phyloP scores from a whole-genome alignment of 495 filamentous ascomycete species.

The Penicillium nucicola region DNA sequence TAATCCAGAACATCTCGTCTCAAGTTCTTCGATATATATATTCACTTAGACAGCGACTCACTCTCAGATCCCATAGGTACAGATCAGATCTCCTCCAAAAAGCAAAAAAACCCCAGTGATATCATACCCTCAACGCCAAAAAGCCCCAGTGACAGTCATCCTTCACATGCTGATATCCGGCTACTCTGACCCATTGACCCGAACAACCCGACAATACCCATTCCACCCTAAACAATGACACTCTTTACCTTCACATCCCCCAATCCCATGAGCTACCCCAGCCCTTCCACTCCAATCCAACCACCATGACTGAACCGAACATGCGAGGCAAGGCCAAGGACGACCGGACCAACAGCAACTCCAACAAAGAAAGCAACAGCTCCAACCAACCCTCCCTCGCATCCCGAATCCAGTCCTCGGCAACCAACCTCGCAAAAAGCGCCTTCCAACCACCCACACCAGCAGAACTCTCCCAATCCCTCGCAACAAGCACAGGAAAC shows the following conservation, averaged over 20 bases:
- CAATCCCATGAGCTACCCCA: neutral
- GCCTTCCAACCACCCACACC: constrained; percentile 20
- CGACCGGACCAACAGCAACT: neutral
- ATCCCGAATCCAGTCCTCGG: constrained; percentile 38
- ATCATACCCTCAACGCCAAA: too few relatives aligned
- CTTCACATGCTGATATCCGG: too few relatives aligned
- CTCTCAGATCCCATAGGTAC: too few relatives aligned
- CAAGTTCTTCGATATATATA: too few relatives aligned
- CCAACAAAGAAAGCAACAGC: neutral
- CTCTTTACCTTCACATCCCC: neutral
- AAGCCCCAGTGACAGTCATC: too few relatives aligned
- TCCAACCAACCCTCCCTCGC: constrained; percentile 24
- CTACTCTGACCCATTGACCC: too few relatives aligned
- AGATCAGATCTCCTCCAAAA: too few relatives aligned
- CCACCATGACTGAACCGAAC: constrained; percentile 16
- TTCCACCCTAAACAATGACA: too few relatives aligned
- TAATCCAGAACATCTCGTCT: too few relatives aligned
- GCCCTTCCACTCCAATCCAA: neutral
- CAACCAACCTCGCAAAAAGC: constrained; percentile 32
- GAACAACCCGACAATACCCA: too few relatives aligned
- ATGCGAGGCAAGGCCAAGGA: constrained; percentile 16
- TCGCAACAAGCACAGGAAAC: constrained; percentile 20
- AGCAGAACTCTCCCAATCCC: constrained; percentile 22
- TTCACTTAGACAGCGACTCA: too few relatives aligned
- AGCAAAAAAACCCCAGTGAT: too few relatives aligned